Evolutionary conservation across 2,329 filamentous ascomycete genomes (phyloP).

Genomic region (Dactylellina parvicollis): DNA sequence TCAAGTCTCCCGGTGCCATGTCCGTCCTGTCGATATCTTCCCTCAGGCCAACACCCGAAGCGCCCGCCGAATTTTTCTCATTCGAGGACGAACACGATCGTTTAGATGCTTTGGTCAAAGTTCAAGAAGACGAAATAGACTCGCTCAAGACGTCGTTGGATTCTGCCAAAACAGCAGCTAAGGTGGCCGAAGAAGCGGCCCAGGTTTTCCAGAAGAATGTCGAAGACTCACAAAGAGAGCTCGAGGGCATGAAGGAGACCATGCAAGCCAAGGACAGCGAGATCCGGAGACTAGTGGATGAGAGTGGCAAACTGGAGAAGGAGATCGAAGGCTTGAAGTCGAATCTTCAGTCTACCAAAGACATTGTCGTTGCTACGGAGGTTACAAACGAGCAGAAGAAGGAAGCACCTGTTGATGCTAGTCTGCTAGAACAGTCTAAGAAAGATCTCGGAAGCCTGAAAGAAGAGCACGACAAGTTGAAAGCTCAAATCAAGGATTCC

Average conservation of each 20-base stretch:
- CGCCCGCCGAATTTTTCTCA: conserved; percentile 82
- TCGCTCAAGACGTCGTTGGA: conserved; percentile 75
- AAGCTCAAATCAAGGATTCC: conserved; percentile 65
- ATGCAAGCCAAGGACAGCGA: conserved; percentile 66
- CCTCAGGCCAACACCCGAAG: conserved; percentile 60
- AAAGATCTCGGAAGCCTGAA: conserved; percentile 56
- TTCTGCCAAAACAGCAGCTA: conserved; percentile 75
- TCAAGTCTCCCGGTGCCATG: conserved; percentile 57
- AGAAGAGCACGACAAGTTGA: conserved; percentile 57
- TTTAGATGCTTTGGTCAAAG: conserved; percentile 77
- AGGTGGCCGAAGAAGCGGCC: conserved; percentile 76
- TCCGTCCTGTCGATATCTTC: conserved; percentile 61
- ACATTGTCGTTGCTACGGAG: conserved; percentile 57
- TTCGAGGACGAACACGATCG: conserved; percentile 87
- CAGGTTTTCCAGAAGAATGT: conserved; percentile 72
- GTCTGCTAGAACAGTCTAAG: conserved; percentile 60
- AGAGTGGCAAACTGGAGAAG: conserved; percentile 56
- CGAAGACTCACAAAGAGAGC: conserved; percentile 73
- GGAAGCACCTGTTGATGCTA: conserved; percentile 17
- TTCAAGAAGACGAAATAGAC: conserved; percentile 76
- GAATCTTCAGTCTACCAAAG: conserved; percentile 61
- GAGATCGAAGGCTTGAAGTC: conserved; percentile 64
- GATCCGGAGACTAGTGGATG: conserved; percentile 63
- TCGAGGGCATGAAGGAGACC: conserved; percentile 68
- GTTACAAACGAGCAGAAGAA: conserved; percentile 15